Percentiles rank a stretch among this genome's conserved stretches.
phyloP scores from a whole-genome alignment of 2,329 filamentous ascomycete genomes.

The Decorospora gaudefroyi region DNA sequence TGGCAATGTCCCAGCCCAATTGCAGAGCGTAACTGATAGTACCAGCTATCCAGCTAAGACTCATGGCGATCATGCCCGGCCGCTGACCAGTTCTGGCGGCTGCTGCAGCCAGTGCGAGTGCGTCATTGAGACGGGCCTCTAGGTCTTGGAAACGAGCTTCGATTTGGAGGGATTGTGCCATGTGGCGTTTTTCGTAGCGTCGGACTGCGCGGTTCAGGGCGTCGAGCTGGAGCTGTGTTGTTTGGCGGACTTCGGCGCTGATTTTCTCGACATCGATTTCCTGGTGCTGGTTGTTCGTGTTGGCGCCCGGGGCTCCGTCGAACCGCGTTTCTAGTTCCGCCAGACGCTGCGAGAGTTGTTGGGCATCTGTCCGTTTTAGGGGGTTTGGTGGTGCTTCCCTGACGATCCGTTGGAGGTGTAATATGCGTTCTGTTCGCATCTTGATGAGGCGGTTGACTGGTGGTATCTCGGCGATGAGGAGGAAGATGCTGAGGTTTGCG shows the following conservation, averaged over 20 bases:
- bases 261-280: slow-evolving; percentile 50
- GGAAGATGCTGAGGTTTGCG: slow-evolving; percentile 89
- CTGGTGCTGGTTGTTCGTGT: slow-evolving; percentile 28
- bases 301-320: slow-evolving; percentile 47
- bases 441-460: slow-evolving; percentile 81
- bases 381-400: slow-evolving; percentile 31
- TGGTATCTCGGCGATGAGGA: slow-evolving; percentile 82
- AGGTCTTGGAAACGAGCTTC: slow-evolving; percentile 75
- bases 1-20: slow-evolving; percentile 32
- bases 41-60: slow-evolving; percentile 36
- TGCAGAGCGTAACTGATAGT: slow-evolving; percentile 30
- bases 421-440: slow-evolving; percentile 75
- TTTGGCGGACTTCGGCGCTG: slow-evolving; percentile 62
- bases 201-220: slow-evolving; percentile 85
- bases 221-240: slow-evolving; percentile 80
- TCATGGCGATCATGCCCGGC: slow-evolving; percentile 38
- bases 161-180: slow-evolving; percentile 73
- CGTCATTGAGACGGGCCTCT: slow-evolving; percentile 73
- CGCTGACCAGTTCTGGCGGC: slow-evolving; percentile 52
- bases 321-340: slow-evolving; percentile 69
- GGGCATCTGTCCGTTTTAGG: slow-evolving; percentile 22
- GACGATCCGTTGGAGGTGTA: slow-evolving; percentile 79
- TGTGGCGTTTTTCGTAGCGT: slow-evolving; percentile 87
- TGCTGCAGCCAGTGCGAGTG: slow-evolving; percentile 77
- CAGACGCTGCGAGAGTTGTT: slow-evolving; percentile 63